These are phyloP conservation scores for Epithemia pelagica DNA, from an alignment of 108 stramenopile species.

Conservation along the genomic window DNA sequence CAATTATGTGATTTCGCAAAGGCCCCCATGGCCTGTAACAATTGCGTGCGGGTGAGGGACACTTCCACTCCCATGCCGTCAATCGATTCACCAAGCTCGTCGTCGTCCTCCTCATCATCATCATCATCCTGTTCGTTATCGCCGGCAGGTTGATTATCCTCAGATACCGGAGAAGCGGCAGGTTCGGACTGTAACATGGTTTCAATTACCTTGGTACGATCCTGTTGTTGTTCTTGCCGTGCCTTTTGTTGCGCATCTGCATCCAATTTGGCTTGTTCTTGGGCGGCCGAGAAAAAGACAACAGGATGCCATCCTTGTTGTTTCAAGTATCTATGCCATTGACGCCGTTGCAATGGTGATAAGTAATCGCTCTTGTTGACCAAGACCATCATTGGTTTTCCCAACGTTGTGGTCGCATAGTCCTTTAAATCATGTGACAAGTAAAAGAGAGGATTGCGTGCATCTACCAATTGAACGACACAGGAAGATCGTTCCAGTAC, in stretches of 20 bases:
- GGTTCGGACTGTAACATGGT: constrained; percentile 7
- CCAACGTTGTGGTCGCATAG: constrained; percentile 79
- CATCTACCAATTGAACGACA: constrained; percentile 95
- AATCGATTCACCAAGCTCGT: constrained; percentile 2
- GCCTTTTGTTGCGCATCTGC: constrained; percentile 23
- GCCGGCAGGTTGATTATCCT: constrained; percentile 15
- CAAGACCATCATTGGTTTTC: constrained; percentile 85
- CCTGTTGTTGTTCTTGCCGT: constrained; percentile 9
- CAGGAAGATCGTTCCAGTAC: constrained; percentile 92
- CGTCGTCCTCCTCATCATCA: constrained; percentile 5
- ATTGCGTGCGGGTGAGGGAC: constrained; percentile 63
- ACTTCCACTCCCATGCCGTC: constrained; percentile 36
- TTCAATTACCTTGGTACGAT: constrained; percentile 13
- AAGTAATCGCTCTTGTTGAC: constrained; percentile 98
- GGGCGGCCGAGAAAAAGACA: constrained; percentile 92
- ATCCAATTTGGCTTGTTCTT: constrained; percentile 87
- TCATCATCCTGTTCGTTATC: constrained; percentile 35
- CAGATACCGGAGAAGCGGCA: constrained; percentile 1
- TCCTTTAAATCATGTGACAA: constrained; percentile 79
- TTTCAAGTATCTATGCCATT: constrained; percentile 86
- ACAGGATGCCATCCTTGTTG: constrained; percentile 64
- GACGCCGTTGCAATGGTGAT: constrained; percentile 64
- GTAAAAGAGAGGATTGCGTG: constrained; percentile 95
- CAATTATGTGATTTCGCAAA: constrained; percentile 64
- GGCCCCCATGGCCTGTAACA: constrained; percentile 53